Percentiles rank a stretch among this genome's conserved stretches.
phyloP scores from a whole-genome alignment of 208 protist species.

The Trypanosoma lewisi region DNA sequence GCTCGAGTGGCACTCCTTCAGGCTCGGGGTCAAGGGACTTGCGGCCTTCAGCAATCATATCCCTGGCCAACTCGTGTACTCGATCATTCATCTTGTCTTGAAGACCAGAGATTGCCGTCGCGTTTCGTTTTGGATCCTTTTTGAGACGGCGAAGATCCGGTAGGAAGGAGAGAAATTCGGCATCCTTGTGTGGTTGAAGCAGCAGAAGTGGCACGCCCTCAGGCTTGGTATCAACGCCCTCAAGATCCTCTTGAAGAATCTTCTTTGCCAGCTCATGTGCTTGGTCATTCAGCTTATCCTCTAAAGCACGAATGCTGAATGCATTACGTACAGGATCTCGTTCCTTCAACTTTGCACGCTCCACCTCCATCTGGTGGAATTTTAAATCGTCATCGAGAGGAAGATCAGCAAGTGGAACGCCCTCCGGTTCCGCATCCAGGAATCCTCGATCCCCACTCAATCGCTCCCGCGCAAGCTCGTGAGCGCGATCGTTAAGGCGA shows the following conservation, averaged over 20 bases:
- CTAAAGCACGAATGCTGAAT: conserved; percentile 52
- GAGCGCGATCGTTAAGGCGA: too few relatives aligned
- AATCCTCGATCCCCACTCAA: too few relatives aligned
- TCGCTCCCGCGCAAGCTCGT: too few relatives aligned
- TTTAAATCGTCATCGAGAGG: too few relatives aligned
- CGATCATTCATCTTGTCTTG: conserved; percentile 60
- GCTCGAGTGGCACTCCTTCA: conserved; percentile 47
- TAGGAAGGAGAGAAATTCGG: conserved; percentile 58
- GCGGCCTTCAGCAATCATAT: conserved; percentile 18
- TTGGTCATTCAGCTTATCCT: conserved; percentile 75
- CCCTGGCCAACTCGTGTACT: conserved; percentile 59
- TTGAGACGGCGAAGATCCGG: conserved; percentile 54
- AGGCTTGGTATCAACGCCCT: conserved; percentile 39
- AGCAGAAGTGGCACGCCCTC: conserved; percentile 55
- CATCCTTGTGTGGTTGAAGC: conserved; percentile 62
- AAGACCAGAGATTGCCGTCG: not conserved
- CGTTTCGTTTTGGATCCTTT: conserved; percentile 9
- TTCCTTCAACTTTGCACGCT: too few relatives aligned
- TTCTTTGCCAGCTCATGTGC: conserved; percentile 56
- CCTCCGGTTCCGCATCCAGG: too few relatives aligned
- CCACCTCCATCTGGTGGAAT: too few relatives aligned
- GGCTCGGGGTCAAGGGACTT: conserved; percentile 46
- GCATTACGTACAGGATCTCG: too few relatives aligned
- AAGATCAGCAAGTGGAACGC: too few relatives aligned
- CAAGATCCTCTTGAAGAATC: conserved; percentile 61